Percentiles rank a stretch among this genome's conserved stretches.
phyloP scores from a whole-genome alignment of 371 early-diverging fungal genomes.

The Catenaria anguillulae region DNA sequence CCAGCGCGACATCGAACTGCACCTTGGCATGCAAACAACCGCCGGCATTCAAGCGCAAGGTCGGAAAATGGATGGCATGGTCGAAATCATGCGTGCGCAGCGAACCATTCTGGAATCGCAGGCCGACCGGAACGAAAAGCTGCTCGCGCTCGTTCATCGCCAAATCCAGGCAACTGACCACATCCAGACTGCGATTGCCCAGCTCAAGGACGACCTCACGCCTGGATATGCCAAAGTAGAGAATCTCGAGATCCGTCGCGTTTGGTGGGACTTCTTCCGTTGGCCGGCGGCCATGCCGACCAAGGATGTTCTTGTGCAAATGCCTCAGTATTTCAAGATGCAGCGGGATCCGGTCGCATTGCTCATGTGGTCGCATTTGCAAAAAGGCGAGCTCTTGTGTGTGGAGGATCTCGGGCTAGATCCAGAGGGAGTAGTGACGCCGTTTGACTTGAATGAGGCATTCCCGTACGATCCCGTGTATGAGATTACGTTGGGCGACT shows the following conservation, averaged over 20 bases:
- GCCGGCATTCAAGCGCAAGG: constrained; percentile 1
- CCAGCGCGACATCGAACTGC: constrained; percentile 5
- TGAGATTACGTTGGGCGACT: constrained; percentile 3
- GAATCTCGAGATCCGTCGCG: constrained; percentile 1
- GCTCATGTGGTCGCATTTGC: not conserved
- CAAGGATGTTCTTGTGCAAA: not conserved
- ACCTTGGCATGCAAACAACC: not conserved
- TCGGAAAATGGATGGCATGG: not conserved
- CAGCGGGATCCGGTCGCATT: not conserved
- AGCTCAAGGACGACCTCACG: constrained; percentile 2
- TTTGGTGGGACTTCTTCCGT: constrained; percentile 6
- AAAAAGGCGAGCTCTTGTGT: not conserved
- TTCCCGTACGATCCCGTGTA: constrained; percentile 2
- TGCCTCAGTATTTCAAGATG: constrained; percentile 6
- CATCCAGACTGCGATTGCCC: not conserved
- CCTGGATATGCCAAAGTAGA: constrained; percentile 3
- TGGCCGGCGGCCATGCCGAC: constrained; percentile 1
- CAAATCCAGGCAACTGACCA: not conserved
- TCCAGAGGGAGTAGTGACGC: not conserved
- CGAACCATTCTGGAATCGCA: not conserved
- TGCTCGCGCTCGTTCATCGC: not conserved
- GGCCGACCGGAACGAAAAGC: constrained; percentile 2
- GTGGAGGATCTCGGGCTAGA: not conserved
- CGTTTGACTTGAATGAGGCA: not conserved
- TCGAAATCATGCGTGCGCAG: not conserved